Percentiles rank a stretch among this genome's conserved stretches.
phyloP scores from a whole-genome alignment of 2,329 filamentous ascomycete species.

The Tolypocladium tropicale region DNA sequence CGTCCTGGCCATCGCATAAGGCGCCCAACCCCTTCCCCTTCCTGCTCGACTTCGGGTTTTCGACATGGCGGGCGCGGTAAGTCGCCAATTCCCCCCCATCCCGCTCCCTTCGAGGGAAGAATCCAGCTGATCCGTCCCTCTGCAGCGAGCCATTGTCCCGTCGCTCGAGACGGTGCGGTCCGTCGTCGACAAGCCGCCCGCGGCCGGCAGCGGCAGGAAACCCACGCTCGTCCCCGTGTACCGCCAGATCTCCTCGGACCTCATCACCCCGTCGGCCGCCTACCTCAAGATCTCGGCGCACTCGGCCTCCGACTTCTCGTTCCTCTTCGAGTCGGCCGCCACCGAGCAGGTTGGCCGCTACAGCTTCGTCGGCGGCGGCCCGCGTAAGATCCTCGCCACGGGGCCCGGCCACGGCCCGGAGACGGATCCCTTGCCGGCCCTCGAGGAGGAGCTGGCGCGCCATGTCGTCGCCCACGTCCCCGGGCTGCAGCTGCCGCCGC shows the following conservation, averaged over 20 bases:
- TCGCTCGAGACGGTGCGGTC: slow-evolving; percentile 35
- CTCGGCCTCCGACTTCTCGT: slow-evolving; percentile 62
- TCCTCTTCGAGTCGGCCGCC: slow-evolving; percentile 91
- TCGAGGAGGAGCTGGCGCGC: slow-evolving; percentile 71
- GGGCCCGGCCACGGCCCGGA: slow-evolving; percentile 79
- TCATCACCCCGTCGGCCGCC: slow-evolving; percentile 87
- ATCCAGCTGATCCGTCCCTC: too few species aligned
- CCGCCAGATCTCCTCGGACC: slow-evolving; percentile 79
- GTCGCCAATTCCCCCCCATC: too few species aligned
- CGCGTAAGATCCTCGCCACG: slow-evolving; percentile 72
- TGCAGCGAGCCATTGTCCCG: slow-evolving; percentile 31
- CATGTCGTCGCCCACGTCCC: slow-evolving; percentile 77
- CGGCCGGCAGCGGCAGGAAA: slow-evolving; percentile 15
- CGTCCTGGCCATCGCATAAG: background rate
- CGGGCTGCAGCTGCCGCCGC: slow-evolving; percentile 68
- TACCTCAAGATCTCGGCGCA: slow-evolving; percentile 83
- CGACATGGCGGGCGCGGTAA: slow-evolving; percentile 19
- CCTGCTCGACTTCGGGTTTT: background rate
- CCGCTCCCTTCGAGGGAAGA: too few species aligned
- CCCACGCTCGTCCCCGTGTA: slow-evolving; percentile 74
- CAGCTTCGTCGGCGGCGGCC: slow-evolving; percentile 83
- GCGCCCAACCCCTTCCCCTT: too few species aligned
- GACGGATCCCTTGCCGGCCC: slow-evolving; percentile 70
- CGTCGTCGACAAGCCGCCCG: slow-evolving; percentile 26
- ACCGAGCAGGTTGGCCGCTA: slow-evolving; percentile 91